A percentile compares a stretch with the other conserved stretches of the same genome.
phyloP scores from a whole-genome alignment of 495 filamentous ascomycete genomes.

The Penicillium cataractarum region DNA sequence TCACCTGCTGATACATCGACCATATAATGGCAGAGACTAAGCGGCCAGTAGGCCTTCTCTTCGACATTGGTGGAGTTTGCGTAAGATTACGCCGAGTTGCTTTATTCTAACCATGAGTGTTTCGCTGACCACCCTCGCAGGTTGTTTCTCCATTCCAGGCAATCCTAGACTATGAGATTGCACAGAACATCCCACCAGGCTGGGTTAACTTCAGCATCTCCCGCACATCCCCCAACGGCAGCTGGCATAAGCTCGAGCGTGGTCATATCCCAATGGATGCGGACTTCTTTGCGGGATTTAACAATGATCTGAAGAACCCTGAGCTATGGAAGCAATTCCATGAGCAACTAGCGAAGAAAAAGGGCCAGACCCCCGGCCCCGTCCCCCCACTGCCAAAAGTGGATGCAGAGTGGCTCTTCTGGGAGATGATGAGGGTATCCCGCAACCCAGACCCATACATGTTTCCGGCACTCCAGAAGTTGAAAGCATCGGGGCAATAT shows the following conservation, averaged over 20 bases:
- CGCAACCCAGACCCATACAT: conserved; percentile 80
- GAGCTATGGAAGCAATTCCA: conserved; percentile 68
- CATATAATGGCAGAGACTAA: conserved; percentile 41
- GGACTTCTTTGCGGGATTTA: conserved; percentile 78
- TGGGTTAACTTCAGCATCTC: conserved; percentile 93
- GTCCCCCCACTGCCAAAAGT: conserved; percentile 70
- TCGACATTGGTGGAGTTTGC: conserved; percentile 96
- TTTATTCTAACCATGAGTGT: background rate
- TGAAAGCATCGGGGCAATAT: conserved; percentile 65
- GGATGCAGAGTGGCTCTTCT: conserved; percentile 82
- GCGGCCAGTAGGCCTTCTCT: conserved; percentile 78
- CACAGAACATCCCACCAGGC: conserved; percentile 73
- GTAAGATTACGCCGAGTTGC: conserved; percentile 55
- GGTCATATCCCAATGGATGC: conserved; percentile 73
- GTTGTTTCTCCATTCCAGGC: conserved; percentile 90
- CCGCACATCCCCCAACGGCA: conserved; percentile 72
- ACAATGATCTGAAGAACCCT: conserved; percentile 66
- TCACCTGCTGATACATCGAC: background rate
- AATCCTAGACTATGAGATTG: conserved; percentile 84
- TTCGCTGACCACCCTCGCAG: conserved; percentile 45
- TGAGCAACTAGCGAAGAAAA: conserved; percentile 37
- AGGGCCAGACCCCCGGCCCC: conserved; percentile 30
- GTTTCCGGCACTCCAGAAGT: conserved; percentile 75
- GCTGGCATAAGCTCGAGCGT: conserved; percentile 83
- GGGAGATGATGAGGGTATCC: conserved; percentile 85